A percentile compares a stretch with the other conserved stretches of the same genome.
phyloP scores from a whole-genome alignment of 257 asterid species.

The Ophiorrhiza pumila region DNA sequence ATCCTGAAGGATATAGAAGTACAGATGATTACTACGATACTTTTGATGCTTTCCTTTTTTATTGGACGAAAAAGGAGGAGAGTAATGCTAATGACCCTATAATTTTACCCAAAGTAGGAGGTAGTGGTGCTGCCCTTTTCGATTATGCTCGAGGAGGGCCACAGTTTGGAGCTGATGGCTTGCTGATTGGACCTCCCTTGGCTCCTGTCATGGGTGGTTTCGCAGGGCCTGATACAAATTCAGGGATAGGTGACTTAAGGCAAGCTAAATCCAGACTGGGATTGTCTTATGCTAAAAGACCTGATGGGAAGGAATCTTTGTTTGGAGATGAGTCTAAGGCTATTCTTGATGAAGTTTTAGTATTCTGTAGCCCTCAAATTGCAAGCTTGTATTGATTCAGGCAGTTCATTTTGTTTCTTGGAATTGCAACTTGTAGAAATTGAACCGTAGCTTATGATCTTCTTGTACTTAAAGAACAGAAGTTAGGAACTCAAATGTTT shows the following conservation, averaged over 20 bases:
- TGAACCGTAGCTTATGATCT: neutral
- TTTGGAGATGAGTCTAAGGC: constrained; percentile 74
- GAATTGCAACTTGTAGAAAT: neutral
- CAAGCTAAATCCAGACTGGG: constrained; percentile 88
- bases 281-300: constrained; percentile 73
- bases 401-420: neutral
- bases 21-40: constrained; percentile 85
- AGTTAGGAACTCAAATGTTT: too few relatives aligned
- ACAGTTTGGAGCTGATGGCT: constrained; percentile 88
- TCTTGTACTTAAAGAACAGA: neutral
- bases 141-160: constrained; percentile 96
- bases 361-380: constrained; percentile 89
- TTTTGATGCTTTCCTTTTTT: constrained; percentile 78
- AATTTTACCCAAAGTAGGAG: constrained; percentile 75
- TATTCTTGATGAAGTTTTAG: constrained; percentile 56
- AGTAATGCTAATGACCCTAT: constrained; percentile 27
- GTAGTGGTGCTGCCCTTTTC: constrained; percentile 91
- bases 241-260: constrained; percentile 76
- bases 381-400: constrained; percentile 60
- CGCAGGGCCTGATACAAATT: constrained; percentile 84
- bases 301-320: constrained; percentile 75
- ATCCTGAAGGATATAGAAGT: constrained; percentile 89
- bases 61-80: constrained; percentile 41
- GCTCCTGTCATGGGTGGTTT: constrained; percentile 96
- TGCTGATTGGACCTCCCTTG: constrained; percentile 82